Conservation (phyloP, 805 yeast species). For the Kazachstania kunashirensis region DNA sequence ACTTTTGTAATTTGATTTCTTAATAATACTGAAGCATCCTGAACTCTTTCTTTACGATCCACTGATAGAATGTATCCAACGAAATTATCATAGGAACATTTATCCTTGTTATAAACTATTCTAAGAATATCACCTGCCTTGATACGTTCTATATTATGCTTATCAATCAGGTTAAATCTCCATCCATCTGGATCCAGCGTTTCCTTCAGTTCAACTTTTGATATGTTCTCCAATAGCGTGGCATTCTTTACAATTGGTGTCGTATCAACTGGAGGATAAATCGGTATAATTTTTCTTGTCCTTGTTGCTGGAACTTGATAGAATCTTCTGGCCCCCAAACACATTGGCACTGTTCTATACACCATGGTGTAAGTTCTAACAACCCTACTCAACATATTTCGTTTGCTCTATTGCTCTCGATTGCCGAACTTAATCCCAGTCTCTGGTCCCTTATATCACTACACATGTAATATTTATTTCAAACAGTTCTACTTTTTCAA, state of each 20-base stretch:
- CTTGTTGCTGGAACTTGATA: constrained; percentile 16
- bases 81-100: constrained; percentile 49
- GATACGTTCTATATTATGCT: constrained; percentile 38
- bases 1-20: constrained; percentile 74
- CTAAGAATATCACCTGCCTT: constrained; percentile 78
- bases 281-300: constrained; percentile 21
- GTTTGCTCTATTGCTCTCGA: no score
- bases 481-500: no score
- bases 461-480: no score
- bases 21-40: constrained; percentile 63
- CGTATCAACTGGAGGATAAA: constrained; percentile 22
- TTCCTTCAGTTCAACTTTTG: constrained; percentile 37
- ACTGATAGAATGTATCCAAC: constrained; percentile 74
- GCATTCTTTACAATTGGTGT: constrained; percentile 1
- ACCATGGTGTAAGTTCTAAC: neutral
- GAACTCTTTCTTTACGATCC: constrained; percentile 49
- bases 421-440: no score
- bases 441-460: no score
- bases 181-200: constrained; percentile 65
- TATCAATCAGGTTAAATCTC: constrained; percentile 48
- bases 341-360: no score
- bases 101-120: constrained; percentile 52
- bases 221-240: constrained; percentile 7
- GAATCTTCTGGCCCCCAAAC: constrained; percentile 1
- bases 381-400: neutral